Evolutionary conservation across 768 basidiomycete genomes (phyloP).

Genomic region (Phylloporus rhodoxanthus): DNA sequence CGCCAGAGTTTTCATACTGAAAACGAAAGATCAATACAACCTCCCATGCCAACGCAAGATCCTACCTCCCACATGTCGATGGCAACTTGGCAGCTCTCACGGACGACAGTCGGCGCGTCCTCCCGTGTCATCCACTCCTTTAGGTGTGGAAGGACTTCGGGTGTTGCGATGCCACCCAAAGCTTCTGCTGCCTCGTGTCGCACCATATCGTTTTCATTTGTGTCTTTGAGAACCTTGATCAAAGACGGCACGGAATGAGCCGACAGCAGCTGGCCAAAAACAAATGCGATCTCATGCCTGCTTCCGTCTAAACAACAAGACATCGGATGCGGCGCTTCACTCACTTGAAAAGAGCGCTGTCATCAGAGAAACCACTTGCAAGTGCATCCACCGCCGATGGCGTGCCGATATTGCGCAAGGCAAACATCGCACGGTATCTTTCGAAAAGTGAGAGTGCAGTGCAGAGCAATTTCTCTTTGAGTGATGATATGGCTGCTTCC

Average conservation of each 20-base stretch:
- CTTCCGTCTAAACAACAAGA: neutral
- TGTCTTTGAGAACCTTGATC: conserved; percentile 66
- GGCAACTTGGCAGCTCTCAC: conserved; percentile 93
- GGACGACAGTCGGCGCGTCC: conserved; percentile 83
- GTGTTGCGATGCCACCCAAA: conserved; percentile 92
- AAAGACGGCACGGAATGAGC: conserved; percentile 84
- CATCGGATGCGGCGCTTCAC: conserved; percentile 18
- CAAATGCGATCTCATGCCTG: conserved; percentile 97
- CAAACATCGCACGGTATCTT: conserved; percentile 98
- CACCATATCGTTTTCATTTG: conserved; percentile 88
- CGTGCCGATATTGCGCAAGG: conserved; percentile 88
- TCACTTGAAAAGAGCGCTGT: conserved; percentile 90
- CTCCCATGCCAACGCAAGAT: neutral
- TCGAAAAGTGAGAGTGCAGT: conserved; percentile 71
- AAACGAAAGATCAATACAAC: neutral
- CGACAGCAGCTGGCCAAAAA: conserved; percentile 93
- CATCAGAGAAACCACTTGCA: conserved; percentile 83
- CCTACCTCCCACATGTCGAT: conserved; percentile 96
- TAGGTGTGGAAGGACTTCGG: conserved; percentile 82
- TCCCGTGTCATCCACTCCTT: conserved; percentile 75
- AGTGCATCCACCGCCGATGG: conserved; percentile 84
- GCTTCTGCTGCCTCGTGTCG: conserved; percentile 98
- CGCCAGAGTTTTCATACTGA: conserved; percentile 74
- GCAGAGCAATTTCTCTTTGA: conserved; percentile 63
- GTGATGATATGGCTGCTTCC: conserved; percentile 41